These are phyloP conservation scores for Beauveria varroae DNA, from an alignment of 2,329 filamentous ascomycete species.

Conservation along the genomic window DNA sequence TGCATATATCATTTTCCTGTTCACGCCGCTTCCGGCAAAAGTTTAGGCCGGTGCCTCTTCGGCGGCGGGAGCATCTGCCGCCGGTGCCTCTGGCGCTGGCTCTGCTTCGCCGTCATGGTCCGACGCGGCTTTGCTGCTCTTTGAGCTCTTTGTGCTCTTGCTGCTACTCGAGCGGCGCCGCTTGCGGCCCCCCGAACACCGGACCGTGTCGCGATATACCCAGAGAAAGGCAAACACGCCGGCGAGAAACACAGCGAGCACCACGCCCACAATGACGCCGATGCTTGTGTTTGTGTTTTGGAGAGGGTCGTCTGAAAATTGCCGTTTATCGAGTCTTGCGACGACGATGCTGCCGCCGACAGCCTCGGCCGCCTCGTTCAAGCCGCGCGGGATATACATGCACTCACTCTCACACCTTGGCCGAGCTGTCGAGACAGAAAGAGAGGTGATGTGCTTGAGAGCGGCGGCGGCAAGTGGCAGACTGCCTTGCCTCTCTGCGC, in stretches of 20 bases:
- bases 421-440: neutral
- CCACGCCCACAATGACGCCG: slow-evolving; percentile 35
- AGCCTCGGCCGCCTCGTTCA: neutral
- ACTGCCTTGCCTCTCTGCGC: neutral
- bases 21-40: neutral
- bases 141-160: slow-evolving; percentile 30
- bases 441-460: neutral
- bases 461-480: neutral
- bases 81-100: neutral
- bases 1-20: neutral
- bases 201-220: slow-evolving; percentile 31
- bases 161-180: slow-evolving; percentile 19
- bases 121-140: slow-evolving; percentile 21
- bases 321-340: slow-evolving; percentile 1
- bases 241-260: slow-evolving; percentile 32
- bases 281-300: slow-evolving; percentile 34
- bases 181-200: slow-evolving; percentile 23
- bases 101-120: slow-evolving; percentile 3
- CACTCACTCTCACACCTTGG: neutral
- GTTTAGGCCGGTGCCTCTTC: neutral
- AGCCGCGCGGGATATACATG: slow-evolving; percentile 9
- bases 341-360: neutral
- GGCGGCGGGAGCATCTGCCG: neutral
- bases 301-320: slow-evolving; percentile 17
- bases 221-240: slow-evolving; percentile 30